These are phyloP conservation scores for Cnidoscolus chayamansa DNA, from an alignment of 441 rosid genomes.

Conservation along the genomic window DNA sequence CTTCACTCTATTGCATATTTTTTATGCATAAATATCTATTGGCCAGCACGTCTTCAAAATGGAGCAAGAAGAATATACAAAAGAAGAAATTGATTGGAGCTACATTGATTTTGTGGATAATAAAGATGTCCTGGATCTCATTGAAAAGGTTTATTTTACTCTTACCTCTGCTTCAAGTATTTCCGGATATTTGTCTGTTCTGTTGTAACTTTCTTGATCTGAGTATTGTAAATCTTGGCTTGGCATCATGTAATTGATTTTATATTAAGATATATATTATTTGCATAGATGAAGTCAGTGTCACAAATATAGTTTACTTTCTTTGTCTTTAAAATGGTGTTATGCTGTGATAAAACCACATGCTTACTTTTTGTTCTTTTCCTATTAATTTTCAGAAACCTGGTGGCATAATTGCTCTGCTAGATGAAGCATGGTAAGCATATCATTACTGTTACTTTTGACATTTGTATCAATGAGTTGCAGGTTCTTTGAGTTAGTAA, in stretches of 20 bases:
- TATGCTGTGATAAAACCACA: background rate
- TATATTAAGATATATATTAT: background rate
- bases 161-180: slow-evolving; percentile 4
- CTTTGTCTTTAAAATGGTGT: background rate
- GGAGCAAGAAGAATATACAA: slow-evolving; percentile 99
- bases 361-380: background rate
- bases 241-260: background rate
- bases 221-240: background rate
- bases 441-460: slow-evolving; percentile 13
- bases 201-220: background rate
- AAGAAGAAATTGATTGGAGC: slow-evolving; percentile 97
- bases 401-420: slow-evolving; percentile 97
- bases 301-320: background rate
- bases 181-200: background rate
- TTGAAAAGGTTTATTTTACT: slow-evolving; percentile 70
- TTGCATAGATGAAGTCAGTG: background rate
- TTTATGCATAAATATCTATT: slow-evolving; percentile 19
- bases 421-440: slow-evolving; percentile 99
- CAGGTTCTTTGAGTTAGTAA: slow-evolving; percentile 14
- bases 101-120: slow-evolving; percentile 95
- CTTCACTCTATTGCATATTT: slow-evolving; percentile 21
- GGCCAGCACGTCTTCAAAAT: slow-evolving; percentile 95
- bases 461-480: slow-evolving; percentile 11
- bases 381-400: slow-evolving; percentile 75
- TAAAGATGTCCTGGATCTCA: slow-evolving; percentile 87